These are phyloP conservation scores for Batrachochytrium dendrobatidis DNA, from an alignment of 371 early-diverging fungal genomes.

Conservation along the genomic window DNA sequence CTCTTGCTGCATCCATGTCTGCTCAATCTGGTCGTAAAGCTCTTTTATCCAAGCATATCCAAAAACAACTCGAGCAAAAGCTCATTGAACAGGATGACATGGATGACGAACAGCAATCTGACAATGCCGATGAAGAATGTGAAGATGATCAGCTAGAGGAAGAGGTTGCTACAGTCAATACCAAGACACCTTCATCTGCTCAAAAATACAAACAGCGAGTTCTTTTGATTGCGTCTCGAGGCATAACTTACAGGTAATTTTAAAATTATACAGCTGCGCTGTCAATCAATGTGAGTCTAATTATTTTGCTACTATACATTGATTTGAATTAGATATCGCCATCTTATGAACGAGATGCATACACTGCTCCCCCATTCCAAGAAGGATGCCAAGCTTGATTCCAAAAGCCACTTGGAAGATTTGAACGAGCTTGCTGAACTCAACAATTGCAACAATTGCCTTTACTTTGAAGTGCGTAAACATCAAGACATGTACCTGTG, in stretches of 20 bases:
- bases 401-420: slow-evolving; percentile 77
- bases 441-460: slow-evolving; percentile 93
- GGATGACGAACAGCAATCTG: slow-evolving; percentile 11
- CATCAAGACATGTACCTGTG: slow-evolving; percentile 91
- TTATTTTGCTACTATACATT: neutral
- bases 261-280: neutral
- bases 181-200: slow-evolving; percentile 3
- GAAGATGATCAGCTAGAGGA: slow-evolving; percentile 19
- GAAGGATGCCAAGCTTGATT: slow-evolving; percentile 83
- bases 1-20: neutral
- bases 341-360: slow-evolving; percentile 81
- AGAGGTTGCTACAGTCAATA: slow-evolving; percentile 24
- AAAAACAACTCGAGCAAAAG: slow-evolving; percentile 15
- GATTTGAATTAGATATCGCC: slow-evolving; percentile 62
- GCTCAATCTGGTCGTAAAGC: slow-evolving; percentile 27
- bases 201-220: slow-evolving; percentile 82
- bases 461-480: slow-evolving; percentile 92
- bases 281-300: neutral
- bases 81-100: slow-evolving; percentile 15
- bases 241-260: slow-evolving; percentile 74
- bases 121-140: slow-evolving; percentile 18
- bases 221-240: slow-evolving; percentile 81
- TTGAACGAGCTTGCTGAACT: slow-evolving; percentile 93
- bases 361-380: slow-evolving; percentile 87
- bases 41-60: slow-evolving; percentile 35